A percentile compares a stretch with the other conserved stretches of the same genome.
These are phyloP conservation scores for Volvariella volvacea DNA, from an alignment of 1,284 basidiomycete genomes.

Conservation along the genomic window DNA sequence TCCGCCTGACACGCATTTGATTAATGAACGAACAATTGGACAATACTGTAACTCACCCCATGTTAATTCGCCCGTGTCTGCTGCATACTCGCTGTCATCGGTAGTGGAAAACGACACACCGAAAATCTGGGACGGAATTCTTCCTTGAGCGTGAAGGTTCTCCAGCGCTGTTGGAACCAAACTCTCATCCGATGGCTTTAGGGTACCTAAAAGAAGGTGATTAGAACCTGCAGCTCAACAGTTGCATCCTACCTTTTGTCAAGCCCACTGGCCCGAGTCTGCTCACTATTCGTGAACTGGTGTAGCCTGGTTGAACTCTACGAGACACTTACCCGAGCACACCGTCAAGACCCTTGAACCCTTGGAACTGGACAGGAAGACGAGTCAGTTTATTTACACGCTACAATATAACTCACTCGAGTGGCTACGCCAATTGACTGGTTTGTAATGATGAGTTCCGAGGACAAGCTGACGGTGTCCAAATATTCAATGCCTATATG, in stretches of 20 bases:
- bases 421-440: conserved; percentile 51
- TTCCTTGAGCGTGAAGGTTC: background rate
- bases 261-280: background rate
- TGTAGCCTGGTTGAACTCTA: background rate
- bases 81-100: background rate
- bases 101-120: background rate
- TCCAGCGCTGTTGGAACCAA: background rate
- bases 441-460: conserved; percentile 33
- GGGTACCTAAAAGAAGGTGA: background rate
- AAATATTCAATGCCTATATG: conserved; percentile 22
- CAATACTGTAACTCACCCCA: background rate
- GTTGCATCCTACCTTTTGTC: background rate
- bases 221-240: background rate
- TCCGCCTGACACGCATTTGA: background rate
- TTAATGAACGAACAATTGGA: background rate
- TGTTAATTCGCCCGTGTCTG: background rate
- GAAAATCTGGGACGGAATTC: background rate
- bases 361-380: background rate
- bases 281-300: background rate
- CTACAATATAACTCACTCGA: background rate
- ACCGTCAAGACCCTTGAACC: background rate
- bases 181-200: background rate
- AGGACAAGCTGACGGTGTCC: conserved; percentile 39
- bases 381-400: background rate
- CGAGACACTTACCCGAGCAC: background rate